Base-by-base conservation (phyloP, 1,284 basidiomycete genomes). In the Austroboletus olivaceoglutinosus region DNA sequence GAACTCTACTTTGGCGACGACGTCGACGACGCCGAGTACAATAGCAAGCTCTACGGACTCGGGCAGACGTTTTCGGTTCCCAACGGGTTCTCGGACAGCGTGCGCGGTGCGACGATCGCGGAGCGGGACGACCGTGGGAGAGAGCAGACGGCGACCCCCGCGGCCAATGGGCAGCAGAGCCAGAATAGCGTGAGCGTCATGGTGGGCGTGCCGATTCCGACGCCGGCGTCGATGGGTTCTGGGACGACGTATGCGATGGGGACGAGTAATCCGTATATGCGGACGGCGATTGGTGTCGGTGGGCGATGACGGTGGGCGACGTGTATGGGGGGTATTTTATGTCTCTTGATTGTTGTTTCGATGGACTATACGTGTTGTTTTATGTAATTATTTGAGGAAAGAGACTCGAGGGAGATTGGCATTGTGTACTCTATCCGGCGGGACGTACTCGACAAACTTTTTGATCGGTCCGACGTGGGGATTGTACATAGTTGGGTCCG, bases 1-100 rank as follows among this genome's bases (percentile, higher is more conserved):
- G 85, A 92, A 60, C 74, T 89, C 38, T 98, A 94, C 75, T 98
- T 98, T 73, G 82, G 89, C 55, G 89, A 93, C 65, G 74, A 81
- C 34, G 82, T 98, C 50, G 91, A 97, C 64, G 87, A 93, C 54
- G 71, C 63, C 2, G 85, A 89, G 62, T 89, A 84, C 67, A 86
- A 83, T 52, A 85, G 86, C 51, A 88, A 87, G 63, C 75, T 90
- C 4, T 89, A 86, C 61, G 87, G 88, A 2, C 79, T 90, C 43
- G 88, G 88, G 9, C 83, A 85, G 65, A 88, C 87, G 11, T 87
- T 87, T 69, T 76, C 82, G 9, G 71, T 76, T 18, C 72, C 79
- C 33, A 86, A 86, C 57, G 85, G 85, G 12, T 74, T 85, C 44
- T 72, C 78, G 18, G 86, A 88, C 63, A 74, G 77, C 3, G 76